phyloP scores from a whole-genome alignment of 2,329 filamentous ascomycete genomes.

The Venturia nashicola region DNA sequence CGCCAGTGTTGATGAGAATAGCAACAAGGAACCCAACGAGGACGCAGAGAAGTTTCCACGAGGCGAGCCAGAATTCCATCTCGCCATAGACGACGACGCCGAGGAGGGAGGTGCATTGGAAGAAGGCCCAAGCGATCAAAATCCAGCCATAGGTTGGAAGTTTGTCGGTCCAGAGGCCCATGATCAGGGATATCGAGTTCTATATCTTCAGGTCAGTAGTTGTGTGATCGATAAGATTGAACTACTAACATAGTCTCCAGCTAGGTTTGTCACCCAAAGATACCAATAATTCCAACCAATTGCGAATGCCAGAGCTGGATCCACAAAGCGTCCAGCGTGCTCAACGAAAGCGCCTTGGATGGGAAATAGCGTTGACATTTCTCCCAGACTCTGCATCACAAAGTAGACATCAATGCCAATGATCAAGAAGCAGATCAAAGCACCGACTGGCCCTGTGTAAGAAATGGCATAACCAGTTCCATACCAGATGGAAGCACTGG shows the following conservation, averaged over 20 bases:
- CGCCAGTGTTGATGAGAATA: conserved; percentile 36
- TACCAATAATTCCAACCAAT: conserved; percentile 10
- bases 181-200: conserved; percentile 6
- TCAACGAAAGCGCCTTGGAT: conserved; percentile 6
- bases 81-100: conserved; percentile 5
- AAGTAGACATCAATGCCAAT: conserved; percentile 8
- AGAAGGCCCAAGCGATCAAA: background rate
- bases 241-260: background rate
- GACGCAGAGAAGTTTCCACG: conserved; percentile 26
- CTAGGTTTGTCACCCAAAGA: background rate
- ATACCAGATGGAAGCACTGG: conserved; percentile 10
- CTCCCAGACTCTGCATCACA: conserved; percentile 10
- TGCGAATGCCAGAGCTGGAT: conserved; percentile 24
- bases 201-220: background rate
- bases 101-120: conserved; percentile 1
- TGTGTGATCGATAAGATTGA: background rate
- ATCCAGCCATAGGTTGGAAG: conserved; percentile 1
- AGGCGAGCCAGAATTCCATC: conserved; percentile 20
- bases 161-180: conserved; percentile 6
- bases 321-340: conserved; percentile 9
- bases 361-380: conserved; percentile 10
- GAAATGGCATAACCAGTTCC: conserved; percentile 18
- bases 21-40: conserved; percentile 9
- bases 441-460: conserved; percentile 36
- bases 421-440: conserved; percentile 21